Percentiles rank a stretch among this genome's conserved stretches.
These are phyloP conservation scores for Colletotrichum sp. DNA, from an alignment of 2,329 filamentous ascomycete genomes.

Conservation along the genomic window DNA sequence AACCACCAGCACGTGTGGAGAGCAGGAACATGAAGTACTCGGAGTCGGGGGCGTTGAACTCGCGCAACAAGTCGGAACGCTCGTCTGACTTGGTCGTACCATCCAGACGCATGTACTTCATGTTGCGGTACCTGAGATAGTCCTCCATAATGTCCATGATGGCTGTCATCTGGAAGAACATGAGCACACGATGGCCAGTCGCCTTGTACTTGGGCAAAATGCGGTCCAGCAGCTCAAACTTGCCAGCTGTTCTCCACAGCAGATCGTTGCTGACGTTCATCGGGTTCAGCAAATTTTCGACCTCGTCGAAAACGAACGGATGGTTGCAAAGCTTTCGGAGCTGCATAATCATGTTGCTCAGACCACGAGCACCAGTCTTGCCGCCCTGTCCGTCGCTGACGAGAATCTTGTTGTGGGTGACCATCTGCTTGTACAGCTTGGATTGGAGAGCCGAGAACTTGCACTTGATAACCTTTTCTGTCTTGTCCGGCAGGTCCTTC, in stretches of 20 bases:
- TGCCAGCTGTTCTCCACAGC: constrained; percentile 93
- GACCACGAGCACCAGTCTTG: constrained; percentile 89
- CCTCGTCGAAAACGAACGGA: constrained; percentile 97
- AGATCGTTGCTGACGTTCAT: constrained; percentile 86
- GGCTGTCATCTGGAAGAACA: constrained; percentile 99
- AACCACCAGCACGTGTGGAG: constrained; percentile 97
- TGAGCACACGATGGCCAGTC: constrained; percentile 92
- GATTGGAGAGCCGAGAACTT: constrained; percentile 94
- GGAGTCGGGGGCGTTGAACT: constrained; percentile 90
- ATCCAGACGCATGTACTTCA: constrained; percentile 90
- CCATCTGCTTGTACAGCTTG: constrained; percentile 96
- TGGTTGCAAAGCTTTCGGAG: constrained; percentile 98
- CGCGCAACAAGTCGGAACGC: constrained; percentile 84
- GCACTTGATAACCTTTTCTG: constrained; percentile 98
- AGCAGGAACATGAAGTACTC: constrained; percentile 98
- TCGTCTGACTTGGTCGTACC: constrained; percentile 98
- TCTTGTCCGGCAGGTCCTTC: constrained; percentile 98
- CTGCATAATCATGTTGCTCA: constrained; percentile 99
- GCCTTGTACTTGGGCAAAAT: constrained; percentile 91
- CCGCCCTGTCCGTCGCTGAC: constrained; percentile 95
- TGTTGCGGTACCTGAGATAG: constrained; percentile 82
- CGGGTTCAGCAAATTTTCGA: constrained; percentile 98
- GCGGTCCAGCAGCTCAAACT: constrained; percentile 94
- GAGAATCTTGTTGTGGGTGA: constrained; percentile 91
- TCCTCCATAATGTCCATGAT: constrained; percentile 99